Conservation (phyloP, 345 rosid genomes). For the Eucalyptus marginata region DNA sequence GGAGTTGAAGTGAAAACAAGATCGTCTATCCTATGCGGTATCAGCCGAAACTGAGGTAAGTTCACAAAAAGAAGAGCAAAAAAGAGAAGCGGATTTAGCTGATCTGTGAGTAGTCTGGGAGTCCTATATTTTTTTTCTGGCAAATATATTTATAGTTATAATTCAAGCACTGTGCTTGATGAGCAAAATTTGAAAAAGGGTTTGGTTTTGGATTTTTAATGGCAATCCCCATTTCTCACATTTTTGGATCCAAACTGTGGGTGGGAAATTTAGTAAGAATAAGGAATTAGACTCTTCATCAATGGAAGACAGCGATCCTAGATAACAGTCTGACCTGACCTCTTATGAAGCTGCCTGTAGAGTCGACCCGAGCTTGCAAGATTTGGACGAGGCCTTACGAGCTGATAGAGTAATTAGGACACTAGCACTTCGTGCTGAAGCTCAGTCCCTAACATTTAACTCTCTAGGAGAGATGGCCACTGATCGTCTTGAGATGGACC, state of each 20-base stretch:
- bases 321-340: conserved; percentile 21
- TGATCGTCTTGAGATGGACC: conserved; percentile 61
- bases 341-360: conserved; percentile 63
- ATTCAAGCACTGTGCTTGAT: not conserved
- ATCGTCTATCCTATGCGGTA: not conserved
- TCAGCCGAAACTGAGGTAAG: not conserved
- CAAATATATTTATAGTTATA: not conserved
- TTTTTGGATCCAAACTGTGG: not conserved
- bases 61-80: not conserved
- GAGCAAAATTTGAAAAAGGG: not conserved
- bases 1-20: not conserved
- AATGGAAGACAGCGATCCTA: conserved; percentile 1
- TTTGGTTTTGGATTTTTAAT: not conserved
- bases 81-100: not conserved
- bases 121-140: not conserved
- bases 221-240: not conserved
- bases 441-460: conserved; percentile 35
- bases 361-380: conserved; percentile 43
- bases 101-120: not conserved
- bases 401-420: conserved; percentile 43
- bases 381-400: conserved; percentile 51
- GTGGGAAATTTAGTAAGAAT: not conserved
- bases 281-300: not conserved
- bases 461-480: conserved; percentile 9
- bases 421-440: conserved; percentile 37